Evolutionary conservation across 2,329 filamentous ascomycete genomes (phyloP), one percentile per base, ranked within the genome.

Genomic region (Trichoderma pleuroti): DNA sequence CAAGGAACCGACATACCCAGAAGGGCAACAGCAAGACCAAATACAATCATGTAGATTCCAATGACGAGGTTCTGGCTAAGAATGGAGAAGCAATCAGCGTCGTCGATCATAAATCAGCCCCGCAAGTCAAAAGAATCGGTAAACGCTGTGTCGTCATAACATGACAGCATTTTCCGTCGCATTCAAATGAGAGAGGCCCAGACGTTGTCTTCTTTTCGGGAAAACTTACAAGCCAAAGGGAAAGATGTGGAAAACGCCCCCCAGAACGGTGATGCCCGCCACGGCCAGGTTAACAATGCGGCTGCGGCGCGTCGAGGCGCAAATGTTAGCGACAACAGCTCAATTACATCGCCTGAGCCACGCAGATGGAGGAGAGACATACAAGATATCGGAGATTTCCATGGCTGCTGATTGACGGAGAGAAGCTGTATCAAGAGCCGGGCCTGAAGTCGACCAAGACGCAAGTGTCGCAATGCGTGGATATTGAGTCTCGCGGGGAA

Each of bases 251-350:
- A 86, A 86, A 78, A 94, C 86, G 77, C 94, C 95, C 74, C 94
- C 95, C 61, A 97, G 86, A 61, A 97, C 85, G 90, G 97, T 97
- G 75, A 97, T 87, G 75, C 91, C 91, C 77, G 91, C 96, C 74
- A 97, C 90, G 77, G 86, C 93, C 82, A 99, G 86, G 87, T 99
- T 99, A 81, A 97, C 93, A 79, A 98, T 90, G 79, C 96, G 96
- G 85, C 96, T 98, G 80, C 72, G 76, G 46, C 36, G 60, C 59
- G 18, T 49, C 32, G 34, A 56, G 36, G 60, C 67, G 60, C 60
- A 64, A 30, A 52, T 57, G 72, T 68, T 66, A 72, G 56, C 30
- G 26, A 62, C 14, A 5, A 56, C 6, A 3, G 34, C 26, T 59
- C 68, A 70, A 67, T 60, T 64, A 39, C 7, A 52, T 30, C 9